Evolutionary conservation across 2,329 filamentous ascomycete genomes (phyloP).

Genomic region (Calonectria pseudoreteaudii): DNA sequence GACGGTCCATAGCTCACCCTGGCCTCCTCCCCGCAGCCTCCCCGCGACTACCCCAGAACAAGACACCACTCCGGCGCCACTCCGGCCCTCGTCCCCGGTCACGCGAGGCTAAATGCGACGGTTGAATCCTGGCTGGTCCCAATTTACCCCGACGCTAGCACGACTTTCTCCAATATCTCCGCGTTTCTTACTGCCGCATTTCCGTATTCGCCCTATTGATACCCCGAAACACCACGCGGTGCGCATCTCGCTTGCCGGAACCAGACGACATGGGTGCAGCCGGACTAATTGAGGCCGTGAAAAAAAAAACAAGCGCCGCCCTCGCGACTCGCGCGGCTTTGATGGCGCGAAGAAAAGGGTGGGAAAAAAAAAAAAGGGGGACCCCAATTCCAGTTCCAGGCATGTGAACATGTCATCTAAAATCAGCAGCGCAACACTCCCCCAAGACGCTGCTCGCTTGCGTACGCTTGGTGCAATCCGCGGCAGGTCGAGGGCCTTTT

Average conservation of each 20-base stretch:
- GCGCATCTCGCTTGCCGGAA: not conserved
- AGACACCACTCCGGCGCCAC: slow-evolving; percentile 38
- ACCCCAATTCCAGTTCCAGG: no score
- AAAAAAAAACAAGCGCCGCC: not conserved
- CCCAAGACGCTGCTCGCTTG: not conserved
- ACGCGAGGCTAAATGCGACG: not conserved
- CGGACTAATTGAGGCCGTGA: not conserved
- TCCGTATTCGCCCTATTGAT: slow-evolving; percentile 15
- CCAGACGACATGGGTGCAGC: not conserved
- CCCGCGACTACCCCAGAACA: slow-evolving; percentile 24
- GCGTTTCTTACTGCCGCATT: slow-evolving; percentile 19
- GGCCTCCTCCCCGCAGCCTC: slow-evolving; percentile 19
- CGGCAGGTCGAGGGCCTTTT: not conserved
- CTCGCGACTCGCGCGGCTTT: not conserved
- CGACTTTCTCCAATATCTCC: slow-evolving; percentile 30
- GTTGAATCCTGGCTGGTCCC: slow-evolving; percentile 33
- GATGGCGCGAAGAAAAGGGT: no score
- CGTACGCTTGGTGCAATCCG: no score
- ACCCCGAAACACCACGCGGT: slow-evolving; percentile 4
- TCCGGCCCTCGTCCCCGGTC: slow-evolving; percentile 28
- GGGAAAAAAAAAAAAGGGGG: no score
- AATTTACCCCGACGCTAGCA: slow-evolving; percentile 37
- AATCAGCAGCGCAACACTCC: no score
- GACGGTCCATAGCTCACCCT: not conserved
- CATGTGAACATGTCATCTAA: no score